These are phyloP conservation scores for Rhytidiadelphus loreus DNA, from an alignment of 225 moss, liverwort and hornwort genomes.

Conservation along the genomic window DNA sequence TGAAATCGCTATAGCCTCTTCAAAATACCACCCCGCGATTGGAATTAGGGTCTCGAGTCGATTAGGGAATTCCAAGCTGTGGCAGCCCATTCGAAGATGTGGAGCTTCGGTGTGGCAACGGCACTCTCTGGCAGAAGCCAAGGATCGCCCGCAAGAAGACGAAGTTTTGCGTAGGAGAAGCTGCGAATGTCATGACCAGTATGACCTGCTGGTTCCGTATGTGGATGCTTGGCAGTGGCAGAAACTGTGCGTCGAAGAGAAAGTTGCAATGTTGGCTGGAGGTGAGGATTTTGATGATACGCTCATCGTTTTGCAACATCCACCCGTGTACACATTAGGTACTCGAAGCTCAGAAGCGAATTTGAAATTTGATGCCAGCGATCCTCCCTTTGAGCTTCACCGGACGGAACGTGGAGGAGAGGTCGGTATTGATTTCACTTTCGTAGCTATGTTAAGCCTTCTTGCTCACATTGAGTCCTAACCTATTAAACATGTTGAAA, in stretches of 20 bases:
- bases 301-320: conserved; percentile 27
- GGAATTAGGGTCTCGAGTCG: neutral
- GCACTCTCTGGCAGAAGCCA: neutral
- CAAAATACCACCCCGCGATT: neutral
- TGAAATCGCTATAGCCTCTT: neutral
- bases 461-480: neutral
- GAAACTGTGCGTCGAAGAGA: conserved; percentile 22
- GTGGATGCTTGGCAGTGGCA: conserved; percentile 43
- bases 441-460: neutral
- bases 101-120: neutral
- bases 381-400: conserved; percentile 44
- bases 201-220: conserved; percentile 24
- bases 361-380: conserved; percentile 27
- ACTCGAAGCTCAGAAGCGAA: conserved; percentile 29
- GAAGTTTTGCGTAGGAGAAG: neutral
- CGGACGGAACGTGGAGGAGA: conserved; percentile 87
- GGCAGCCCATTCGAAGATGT: neutral
- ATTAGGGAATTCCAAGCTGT: neutral
- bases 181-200: conserved; percentile 33
- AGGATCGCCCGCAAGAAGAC: neutral
- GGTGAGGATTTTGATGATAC: conserved; percentile 26
- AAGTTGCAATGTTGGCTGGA: conserved; percentile 5
- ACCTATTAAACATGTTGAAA: neutral
- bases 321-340: conserved; percentile 23
- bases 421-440: conserved; percentile 12